phyloP scores from a whole-genome alignment of 192 early-diverging fungal genomes.

The Spizellomyces punctatus region DNA sequence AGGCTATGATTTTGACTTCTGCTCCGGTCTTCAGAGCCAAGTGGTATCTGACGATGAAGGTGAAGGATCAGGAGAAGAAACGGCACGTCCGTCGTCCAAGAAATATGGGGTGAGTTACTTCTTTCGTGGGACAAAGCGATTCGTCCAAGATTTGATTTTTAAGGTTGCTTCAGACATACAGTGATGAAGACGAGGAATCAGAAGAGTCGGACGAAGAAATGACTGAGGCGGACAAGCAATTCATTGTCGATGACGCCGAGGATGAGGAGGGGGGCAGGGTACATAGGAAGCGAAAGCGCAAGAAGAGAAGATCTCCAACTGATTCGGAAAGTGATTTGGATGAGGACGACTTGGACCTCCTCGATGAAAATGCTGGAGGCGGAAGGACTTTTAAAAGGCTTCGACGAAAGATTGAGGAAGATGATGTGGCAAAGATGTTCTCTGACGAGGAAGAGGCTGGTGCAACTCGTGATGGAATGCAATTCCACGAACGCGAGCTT shows the following conservation, averaged over 20 bases:
- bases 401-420: conserved; percentile 69
- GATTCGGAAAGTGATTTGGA: conserved; percentile 75
- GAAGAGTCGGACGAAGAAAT: conserved; percentile 43
- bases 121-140: conserved; percentile 2
- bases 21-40: too few relatives aligned
- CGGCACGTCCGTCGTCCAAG: conserved; percentile 22
- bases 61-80: conserved; percentile 33
- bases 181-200: conserved; percentile 39
- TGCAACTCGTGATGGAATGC: neutral
- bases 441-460: conserved; percentile 65
- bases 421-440: conserved; percentile 67
- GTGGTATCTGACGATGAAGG: conserved; percentile 6
- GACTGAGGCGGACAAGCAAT: conserved; percentile 55
- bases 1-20: too few relatives aligned
- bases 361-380: conserved; percentile 85
- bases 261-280: conserved; percentile 46
- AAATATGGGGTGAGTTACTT: conserved; percentile 17
- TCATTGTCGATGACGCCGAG: conserved; percentile 60
- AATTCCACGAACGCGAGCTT: conserved; percentile 26
- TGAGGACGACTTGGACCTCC: conserved; percentile 90
- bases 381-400: conserved; percentile 72
- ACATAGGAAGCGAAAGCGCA: conserved; percentile 54
- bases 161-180: conserved; percentile 24
- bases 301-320: conserved; percentile 46
- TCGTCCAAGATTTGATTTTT: neutral